Percentiles rank a stretch among this genome's conserved stretches.
Conservation (phyloP, 495 filamentous ascomycete genomes). For the Neurospora pannonica region DNA sequence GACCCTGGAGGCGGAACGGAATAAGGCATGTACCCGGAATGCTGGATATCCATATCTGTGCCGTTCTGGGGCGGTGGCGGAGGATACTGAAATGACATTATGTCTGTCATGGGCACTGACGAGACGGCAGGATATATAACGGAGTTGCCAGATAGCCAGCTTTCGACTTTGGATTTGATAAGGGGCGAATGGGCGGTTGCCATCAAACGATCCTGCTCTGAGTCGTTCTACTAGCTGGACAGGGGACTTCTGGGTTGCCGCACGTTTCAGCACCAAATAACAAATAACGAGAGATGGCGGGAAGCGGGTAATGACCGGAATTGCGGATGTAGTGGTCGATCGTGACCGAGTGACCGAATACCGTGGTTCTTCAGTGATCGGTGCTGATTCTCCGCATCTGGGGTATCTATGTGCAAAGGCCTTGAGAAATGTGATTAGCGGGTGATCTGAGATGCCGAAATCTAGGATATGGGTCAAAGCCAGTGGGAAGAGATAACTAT, state of each 20-base stretch:
- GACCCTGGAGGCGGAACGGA: conserved; percentile 27
- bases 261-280: conserved; percentile 10
- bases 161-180: conserved; percentile 21
- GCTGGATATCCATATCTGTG: conserved; percentile 35
- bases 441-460: neutral
- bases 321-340: conserved; percentile 13
- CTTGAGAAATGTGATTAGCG: neutral
- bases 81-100: conserved; percentile 47
- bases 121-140: conserved; percentile 23
- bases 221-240: conserved; percentile 8
- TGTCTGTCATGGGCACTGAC: conserved; percentile 33
- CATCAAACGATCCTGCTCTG: conserved; percentile 21
- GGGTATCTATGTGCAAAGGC: neutral
- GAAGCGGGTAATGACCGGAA: conserved; percentile 14
- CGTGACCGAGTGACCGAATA: neutral
- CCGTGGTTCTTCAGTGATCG: neutral
- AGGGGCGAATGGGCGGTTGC: conserved; percentile 24
- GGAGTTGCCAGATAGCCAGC: conserved; percentile 23
- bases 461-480: neutral
- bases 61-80: conserved; percentile 33
- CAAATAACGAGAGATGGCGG: conserved; percentile 14
- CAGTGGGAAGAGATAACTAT: conserved; percentile 7
- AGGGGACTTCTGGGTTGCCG: conserved; percentile 5
- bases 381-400: neutral
- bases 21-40: conserved; percentile 32